Conservation (phyloP, 805 yeast genomes). For the Jamesozyma jinghongensis region DNA sequence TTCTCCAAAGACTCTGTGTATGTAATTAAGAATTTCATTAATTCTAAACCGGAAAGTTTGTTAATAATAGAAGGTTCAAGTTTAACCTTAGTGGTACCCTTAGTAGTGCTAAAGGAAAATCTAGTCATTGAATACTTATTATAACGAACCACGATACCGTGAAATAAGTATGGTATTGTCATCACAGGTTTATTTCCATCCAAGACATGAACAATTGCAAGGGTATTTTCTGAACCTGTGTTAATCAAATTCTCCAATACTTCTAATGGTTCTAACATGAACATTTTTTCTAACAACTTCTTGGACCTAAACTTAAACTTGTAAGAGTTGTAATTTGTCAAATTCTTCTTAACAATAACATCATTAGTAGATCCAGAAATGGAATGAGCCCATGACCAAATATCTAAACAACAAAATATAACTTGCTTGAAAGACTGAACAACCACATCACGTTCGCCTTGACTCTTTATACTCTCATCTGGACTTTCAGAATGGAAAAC, state of each 20-base stretch:
- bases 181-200: conserved; percentile 77
- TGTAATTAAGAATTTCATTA: conserved; percentile 45
- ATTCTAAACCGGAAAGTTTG: conserved; percentile 36
- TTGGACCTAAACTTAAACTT: conserved; percentile 63
- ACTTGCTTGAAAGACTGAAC: conserved; percentile 58
- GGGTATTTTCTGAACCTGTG: conserved; percentile 20
- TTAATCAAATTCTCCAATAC: conserved; percentile 56
- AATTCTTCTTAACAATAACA: conserved; percentile 6
- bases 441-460: conserved; percentile 42
- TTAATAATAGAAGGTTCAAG: conserved; percentile 39
- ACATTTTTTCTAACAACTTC: conserved; percentile 53
- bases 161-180: conserved; percentile 60
- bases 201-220: conserved; percentile 47
- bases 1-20: conserved; percentile 61
- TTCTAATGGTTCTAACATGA: conserved; percentile 62
- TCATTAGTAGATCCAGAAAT: conserved; percentile 6
- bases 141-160: conserved; percentile 26
- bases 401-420: conserved; percentile 42
- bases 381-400: conserved; percentile 55
- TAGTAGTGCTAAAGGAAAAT: conserved; percentile 12
- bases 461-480: conserved; percentile 35
- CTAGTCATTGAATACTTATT: conserved; percentile 15
- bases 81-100: conserved; percentile 10
- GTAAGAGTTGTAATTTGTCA: conserved; percentile 39
- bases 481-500: conserved; percentile 25